phyloP scores from a whole-genome alignment of 805 yeast species.

The Candida maris region DNA sequence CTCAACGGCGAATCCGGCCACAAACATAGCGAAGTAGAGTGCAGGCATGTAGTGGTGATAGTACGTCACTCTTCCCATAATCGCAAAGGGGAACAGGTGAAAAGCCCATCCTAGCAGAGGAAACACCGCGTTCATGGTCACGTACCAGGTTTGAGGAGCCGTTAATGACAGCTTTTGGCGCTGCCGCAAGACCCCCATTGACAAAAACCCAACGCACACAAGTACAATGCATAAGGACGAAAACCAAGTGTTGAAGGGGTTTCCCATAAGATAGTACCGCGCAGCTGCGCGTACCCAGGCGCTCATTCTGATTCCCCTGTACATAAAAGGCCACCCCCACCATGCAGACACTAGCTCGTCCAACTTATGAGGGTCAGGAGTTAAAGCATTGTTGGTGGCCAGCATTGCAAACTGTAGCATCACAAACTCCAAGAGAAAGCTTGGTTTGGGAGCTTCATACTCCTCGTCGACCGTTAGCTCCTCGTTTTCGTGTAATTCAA shows the following conservation, averaged over 20 bases:
- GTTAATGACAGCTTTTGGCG: slow-evolving; percentile 53
- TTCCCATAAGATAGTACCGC: slow-evolving; percentile 66
- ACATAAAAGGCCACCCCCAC: slow-evolving; percentile 81
- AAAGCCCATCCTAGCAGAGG: slow-evolving; percentile 82
- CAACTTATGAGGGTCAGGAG: slow-evolving; percentile 68
- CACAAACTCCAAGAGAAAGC: slow-evolving; percentile 65
- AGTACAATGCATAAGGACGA: slow-evolving; percentile 48
- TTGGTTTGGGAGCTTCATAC: slow-evolving; percentile 42
- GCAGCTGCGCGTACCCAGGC: slow-evolving; percentile 56
- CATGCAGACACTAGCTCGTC: slow-evolving; percentile 71
- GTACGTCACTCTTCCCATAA: slow-evolving; percentile 84
- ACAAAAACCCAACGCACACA: slow-evolving; percentile 37
- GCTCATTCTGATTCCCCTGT: slow-evolving; percentile 72
- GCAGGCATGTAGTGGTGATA: slow-evolving; percentile 87
- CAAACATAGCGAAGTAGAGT: slow-evolving; percentile 67
- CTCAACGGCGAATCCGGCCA: slow-evolving; percentile 52
- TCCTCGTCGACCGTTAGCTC: slow-evolving; percentile 35
- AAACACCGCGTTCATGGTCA: slow-evolving; percentile 62
- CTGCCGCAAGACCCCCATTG: slow-evolving; percentile 55
- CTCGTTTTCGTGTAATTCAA: slow-evolving; percentile 63
- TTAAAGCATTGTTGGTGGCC: slow-evolving; percentile 78
- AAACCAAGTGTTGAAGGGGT: slow-evolving; percentile 62
- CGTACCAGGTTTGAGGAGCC: slow-evolving; percentile 18
- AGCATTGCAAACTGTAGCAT: slow-evolving; percentile 76
- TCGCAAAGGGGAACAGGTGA: slow-evolving; percentile 69